Percentiles rank a stretch among this genome's conserved stretches.
These are phyloP conservation scores for Amborella trichopoda DNA, from an alignment of 164 flowering plant genomes.

Conservation along the genomic window DNA sequence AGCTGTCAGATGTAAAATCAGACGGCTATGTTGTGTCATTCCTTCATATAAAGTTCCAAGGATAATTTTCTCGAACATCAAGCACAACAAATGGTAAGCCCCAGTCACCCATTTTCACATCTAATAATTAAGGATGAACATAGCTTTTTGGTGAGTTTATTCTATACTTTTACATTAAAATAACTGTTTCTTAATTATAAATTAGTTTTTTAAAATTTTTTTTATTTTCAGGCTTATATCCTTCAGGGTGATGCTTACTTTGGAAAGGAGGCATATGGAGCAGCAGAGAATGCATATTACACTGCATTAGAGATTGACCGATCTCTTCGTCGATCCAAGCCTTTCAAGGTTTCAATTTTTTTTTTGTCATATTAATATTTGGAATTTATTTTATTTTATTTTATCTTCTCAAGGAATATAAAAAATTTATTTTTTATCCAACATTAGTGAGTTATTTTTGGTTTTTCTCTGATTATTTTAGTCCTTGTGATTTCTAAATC, in stretches of 20 bases:
- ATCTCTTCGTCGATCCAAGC: conserved; percentile 68
- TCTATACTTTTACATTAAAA: too few species aligned
- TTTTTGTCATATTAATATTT: background rate
- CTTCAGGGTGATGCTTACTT: conserved; percentile 76
- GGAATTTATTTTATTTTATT: background rate
- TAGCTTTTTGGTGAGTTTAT: too few species aligned
- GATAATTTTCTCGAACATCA: too few species aligned
- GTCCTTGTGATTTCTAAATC: background rate
- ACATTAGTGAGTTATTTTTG: background rate
- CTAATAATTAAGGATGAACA: too few species aligned
- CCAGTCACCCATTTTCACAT: too few species aligned
- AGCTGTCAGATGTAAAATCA: too few species aligned
- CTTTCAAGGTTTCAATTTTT: conserved; percentile 58
- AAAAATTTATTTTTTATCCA: too few species aligned
- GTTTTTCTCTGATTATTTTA: background rate
- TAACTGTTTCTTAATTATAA: too few species aligned
- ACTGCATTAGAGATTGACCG: conserved; percentile 60
- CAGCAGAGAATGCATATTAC: conserved; percentile 61
- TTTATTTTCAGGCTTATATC: conserved; percentile 49
- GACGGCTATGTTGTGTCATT: too few species aligned
- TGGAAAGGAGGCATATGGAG: conserved; percentile 50
- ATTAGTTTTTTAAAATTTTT: too few species aligned
- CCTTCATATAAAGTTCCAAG: too few species aligned
- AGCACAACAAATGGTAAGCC: too few species aligned
- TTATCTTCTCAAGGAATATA: background rate